phyloP scores from a whole-genome alignment of 805 yeast genomes.

The Saccharomycopsis schoenii region DNA sequence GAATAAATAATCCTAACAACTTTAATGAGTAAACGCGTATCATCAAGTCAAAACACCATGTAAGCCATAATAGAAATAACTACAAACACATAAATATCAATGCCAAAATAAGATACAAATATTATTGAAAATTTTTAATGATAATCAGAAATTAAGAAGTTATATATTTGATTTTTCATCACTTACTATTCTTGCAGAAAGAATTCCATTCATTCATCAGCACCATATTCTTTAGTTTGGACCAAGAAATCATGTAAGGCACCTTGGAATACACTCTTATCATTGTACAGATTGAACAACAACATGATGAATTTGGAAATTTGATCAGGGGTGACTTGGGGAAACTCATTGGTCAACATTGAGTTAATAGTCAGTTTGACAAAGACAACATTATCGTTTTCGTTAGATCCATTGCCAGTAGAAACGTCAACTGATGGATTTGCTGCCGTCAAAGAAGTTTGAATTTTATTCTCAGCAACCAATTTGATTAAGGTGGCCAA shows the following conservation, averaged over 20 bases:
- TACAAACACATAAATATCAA: too few species aligned
- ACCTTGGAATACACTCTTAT: slow-evolving; percentile 67
- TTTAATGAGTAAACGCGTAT: too few species aligned
- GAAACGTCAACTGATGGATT: slow-evolving; percentile 53
- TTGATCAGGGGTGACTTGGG: slow-evolving; percentile 78
- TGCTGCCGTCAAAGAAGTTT: slow-evolving; percentile 68
- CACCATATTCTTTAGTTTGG: slow-evolving; percentile 92
- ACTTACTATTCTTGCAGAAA: too few species aligned
- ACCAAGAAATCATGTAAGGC: slow-evolving; percentile 90
- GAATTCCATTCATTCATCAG: slow-evolving; percentile 35
- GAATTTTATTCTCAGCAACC: slow-evolving; percentile 66
- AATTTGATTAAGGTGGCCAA: slow-evolving; percentile 75
- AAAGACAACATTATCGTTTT: slow-evolving; percentile 75
- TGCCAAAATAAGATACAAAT: too few species aligned
- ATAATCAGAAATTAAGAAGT: not conserved
- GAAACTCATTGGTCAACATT: slow-evolving; percentile 83
- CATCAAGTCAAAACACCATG: too few species aligned
- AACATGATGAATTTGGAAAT: slow-evolving; percentile 73
- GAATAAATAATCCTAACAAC: too few species aligned
- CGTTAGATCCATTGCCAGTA: slow-evolving; percentile 73
- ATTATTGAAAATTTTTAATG: too few species aligned
- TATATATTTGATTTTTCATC: too few species aligned
- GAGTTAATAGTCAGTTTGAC: slow-evolving; percentile 73
- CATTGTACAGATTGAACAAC: slow-evolving; percentile 62
- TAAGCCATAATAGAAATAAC: too few species aligned